phyloP scores from a whole-genome alignment of 257 asterid species.

The Solanum boliviense region DNA sequence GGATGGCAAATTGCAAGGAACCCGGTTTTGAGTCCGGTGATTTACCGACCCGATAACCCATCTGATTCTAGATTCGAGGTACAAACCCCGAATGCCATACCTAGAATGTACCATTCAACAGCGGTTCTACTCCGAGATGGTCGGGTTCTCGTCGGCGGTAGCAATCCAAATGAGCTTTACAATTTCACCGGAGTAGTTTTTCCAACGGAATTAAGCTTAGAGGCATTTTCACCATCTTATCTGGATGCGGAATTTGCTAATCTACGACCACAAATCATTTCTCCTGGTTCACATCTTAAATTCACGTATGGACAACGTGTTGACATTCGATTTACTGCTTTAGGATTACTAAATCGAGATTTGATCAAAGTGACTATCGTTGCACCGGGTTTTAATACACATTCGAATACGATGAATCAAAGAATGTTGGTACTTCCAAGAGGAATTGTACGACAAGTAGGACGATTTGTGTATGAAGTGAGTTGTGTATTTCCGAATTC shows the following conservation, averaged over 20 bases:
- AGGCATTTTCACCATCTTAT: slow-evolving; percentile 23
- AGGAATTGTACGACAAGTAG: not conserved
- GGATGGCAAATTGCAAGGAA: slow-evolving; percentile 26
- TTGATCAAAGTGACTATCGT: slow-evolving; percentile 17
- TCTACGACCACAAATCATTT: slow-evolving; percentile 15
- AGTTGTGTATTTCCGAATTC: slow-evolving; percentile 3
- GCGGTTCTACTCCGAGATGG: slow-evolving; percentile 29
- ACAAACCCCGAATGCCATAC: slow-evolving; percentile 7
- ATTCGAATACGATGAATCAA: slow-evolving; percentile 37
- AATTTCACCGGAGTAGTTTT: not conserved
- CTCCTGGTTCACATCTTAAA: slow-evolving; percentile 1
- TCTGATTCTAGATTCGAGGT: slow-evolving; percentile 6
- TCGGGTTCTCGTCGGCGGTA: slow-evolving; percentile 24
- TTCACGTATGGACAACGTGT: slow-evolving; percentile 1
- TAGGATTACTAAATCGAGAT: not conserved
- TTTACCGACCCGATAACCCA: slow-evolving; percentile 18
- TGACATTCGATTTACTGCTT: not conserved
- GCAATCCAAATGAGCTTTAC: slow-evolving; percentile 21
- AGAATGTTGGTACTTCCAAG: slow-evolving; percentile 12
- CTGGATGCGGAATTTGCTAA: not conserved
- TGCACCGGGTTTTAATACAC: slow-evolving; percentile 28
- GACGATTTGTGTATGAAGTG: slow-evolving; percentile 5
- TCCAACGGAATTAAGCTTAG: slow-evolving; percentile 25
- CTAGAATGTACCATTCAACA: slow-evolving; percentile 35
- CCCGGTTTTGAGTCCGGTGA: slow-evolving; percentile 22